Base-by-base conservation (phyloP, 2,329 filamentous ascomycete species). In the Alternaria solani region DNA sequence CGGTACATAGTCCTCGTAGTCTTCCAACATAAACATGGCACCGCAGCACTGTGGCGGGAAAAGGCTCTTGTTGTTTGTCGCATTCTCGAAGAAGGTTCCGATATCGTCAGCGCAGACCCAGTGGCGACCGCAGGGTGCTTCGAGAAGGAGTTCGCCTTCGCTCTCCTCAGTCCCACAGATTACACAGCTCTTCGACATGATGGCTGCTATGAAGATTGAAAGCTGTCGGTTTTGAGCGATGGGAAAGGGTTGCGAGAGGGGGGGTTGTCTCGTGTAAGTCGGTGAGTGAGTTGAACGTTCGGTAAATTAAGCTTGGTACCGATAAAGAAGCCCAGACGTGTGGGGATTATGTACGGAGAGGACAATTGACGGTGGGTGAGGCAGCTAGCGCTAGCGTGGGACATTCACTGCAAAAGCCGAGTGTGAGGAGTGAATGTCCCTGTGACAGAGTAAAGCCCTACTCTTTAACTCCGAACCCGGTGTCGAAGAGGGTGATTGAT, bases 41-140 rank as follows among this genome's bases (percentile, higher is more conserved):
- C 39, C 55, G 59, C 75, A 77, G 62, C 75, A 77, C 38, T 64
- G 63, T 8, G 73, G 72, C 7, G 73, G 74, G 44, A 70, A 77
- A 1, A 72, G 52, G 36, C 63, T 69, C 56, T 77, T 74, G 48
- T 68, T 67, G 4, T 66, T 54, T 1, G 67, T 67, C 3, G 74
- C 75, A n/a, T 65, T 63, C 34, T 63, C 44, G 54, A 76, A 76
- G 51, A 64, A 69, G 23, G 59, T 59, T 3, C 52, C 55, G 11
- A 76, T 42, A 48, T 71, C 70, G 32, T 69, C 65, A 9, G 51
- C 48, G 55, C 73, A 76, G 12, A 72, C 61, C 64, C 62, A 71
- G 53, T 75, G 73, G 4, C 43, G 38, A 2, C 59, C 53, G 41
- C 73, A 75, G 5, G 71, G 69, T 4, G 71, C 63, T 43, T 62